phyloP scores from a whole-genome alignment of 2,329 filamentous ascomycete genomes.

The Myriosclerotinia duriaeana region DNA sequence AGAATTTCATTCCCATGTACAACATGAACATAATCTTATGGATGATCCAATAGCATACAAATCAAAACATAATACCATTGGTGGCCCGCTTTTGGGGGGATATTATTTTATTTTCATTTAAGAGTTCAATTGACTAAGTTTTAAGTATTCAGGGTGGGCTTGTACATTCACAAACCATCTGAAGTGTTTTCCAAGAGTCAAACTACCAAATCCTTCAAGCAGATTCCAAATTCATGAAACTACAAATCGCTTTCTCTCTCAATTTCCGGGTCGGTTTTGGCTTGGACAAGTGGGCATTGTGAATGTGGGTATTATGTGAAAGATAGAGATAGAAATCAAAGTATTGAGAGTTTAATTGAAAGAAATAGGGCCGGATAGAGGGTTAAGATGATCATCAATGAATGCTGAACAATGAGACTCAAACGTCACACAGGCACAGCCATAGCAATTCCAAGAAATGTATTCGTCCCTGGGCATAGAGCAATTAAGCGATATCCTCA shows the following conservation, averaged over 20 bases:
- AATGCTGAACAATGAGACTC: too few relatives aligned
- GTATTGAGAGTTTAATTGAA: too few relatives aligned
- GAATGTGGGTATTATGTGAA: too few relatives aligned
- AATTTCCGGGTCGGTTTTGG: not conserved
- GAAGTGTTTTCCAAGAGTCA: not conserved
- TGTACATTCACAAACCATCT: not conserved
- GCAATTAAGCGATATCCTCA: too few relatives aligned
- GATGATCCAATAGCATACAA: not conserved
- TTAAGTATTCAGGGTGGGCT: not conserved
- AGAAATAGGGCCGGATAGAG: too few relatives aligned
- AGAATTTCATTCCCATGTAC: not conserved
- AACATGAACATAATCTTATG: not conserved
- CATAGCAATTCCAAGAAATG: too few relatives aligned
- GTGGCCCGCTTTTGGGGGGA: not conserved
- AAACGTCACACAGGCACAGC: too few relatives aligned
- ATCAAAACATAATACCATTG: not conserved
- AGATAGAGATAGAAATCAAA: too few relatives aligned
- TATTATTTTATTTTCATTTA: too few relatives aligned
- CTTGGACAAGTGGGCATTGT: too few relatives aligned
- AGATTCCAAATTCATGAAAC: not conserved
- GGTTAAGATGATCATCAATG: too few relatives aligned
- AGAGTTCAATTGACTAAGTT: not conserved
- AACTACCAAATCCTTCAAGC: not conserved
- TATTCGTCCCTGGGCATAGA: too few relatives aligned
- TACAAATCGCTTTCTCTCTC: not conserved